Evolutionary conservation across 31 red algal species (phyloP).

Genomic region (Endocladia muricata): DNA sequence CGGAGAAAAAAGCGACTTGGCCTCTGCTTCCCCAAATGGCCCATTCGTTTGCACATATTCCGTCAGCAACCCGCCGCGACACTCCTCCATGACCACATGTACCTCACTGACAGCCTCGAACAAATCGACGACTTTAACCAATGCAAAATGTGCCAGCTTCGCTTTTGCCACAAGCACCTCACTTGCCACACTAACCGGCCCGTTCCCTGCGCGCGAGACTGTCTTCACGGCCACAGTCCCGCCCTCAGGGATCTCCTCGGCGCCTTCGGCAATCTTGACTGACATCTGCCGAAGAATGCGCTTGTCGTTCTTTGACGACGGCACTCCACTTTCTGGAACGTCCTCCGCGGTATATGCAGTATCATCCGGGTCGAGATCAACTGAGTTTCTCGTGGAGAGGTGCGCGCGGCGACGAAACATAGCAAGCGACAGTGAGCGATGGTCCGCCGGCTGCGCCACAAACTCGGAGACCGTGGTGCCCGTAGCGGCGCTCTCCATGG

Average conservation of each 20-base stretch:
- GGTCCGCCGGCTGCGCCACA: slow-evolving; percentile 12
- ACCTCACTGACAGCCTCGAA: slow-evolving; percentile 82
- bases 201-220: slow-evolving; percentile 34
- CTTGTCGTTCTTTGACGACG: slow-evolving; percentile 34
- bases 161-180: slow-evolving; percentile 53
- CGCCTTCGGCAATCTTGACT: not conserved
- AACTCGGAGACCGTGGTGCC: slow-evolving; percentile 34
- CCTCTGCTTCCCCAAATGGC: slow-evolving; percentile 34
- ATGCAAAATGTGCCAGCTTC: slow-evolving; percentile 60
- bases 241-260: not conserved
- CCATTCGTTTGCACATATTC: slow-evolving; percentile 48
- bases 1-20: slow-evolving; percentile 44
- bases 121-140: slow-evolving; percentile 68
- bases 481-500: slow-evolving; percentile 40
- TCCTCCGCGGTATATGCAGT: not conserved
- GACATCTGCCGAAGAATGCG: slow-evolving; percentile 31
- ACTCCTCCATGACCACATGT: slow-evolving; percentile 88
- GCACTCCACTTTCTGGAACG: not conserved
- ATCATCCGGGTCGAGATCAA: slow-evolving; percentile 10
- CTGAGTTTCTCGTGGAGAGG: slow-evolving; percentile 16
- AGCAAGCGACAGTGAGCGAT: not conserved
- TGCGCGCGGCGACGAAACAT: slow-evolving; percentile 14
- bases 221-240: slow-evolving; percentile 51
- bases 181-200: slow-evolving; percentile 44
- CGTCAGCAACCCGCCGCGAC: slow-evolving; percentile 64